These are phyloP conservation scores for sweet orange (Citrus sinensis) DNA, from an alignment of 345 rosid species.

Conservation along the genomic window DNA sequence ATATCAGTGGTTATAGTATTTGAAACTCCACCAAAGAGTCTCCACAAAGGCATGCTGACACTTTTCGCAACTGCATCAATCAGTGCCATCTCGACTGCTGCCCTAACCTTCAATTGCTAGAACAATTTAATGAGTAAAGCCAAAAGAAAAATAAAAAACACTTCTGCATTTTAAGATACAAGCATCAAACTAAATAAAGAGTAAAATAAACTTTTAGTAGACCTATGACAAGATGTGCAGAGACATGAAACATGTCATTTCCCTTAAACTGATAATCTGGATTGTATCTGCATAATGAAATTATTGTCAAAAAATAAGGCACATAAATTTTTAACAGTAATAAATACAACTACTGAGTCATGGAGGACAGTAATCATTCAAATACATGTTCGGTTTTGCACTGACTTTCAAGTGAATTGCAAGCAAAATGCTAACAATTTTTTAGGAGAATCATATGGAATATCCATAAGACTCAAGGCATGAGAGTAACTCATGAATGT, in stretches of 20 bases:
- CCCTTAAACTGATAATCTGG: neutral
- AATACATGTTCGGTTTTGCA: neutral
- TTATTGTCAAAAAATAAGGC: neutral
- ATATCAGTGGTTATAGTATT: conserved; percentile 72
- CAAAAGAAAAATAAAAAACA: neutral
- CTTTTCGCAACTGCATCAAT: conserved; percentile 85
- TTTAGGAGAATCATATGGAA: neutral
- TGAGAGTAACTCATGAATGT: neutral
- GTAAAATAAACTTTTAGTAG: neutral
- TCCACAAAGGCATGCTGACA: conserved; percentile 67
- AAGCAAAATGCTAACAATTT: neutral
- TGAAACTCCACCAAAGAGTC: conserved; percentile 83
- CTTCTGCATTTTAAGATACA: neutral
- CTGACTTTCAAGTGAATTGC: neutral
- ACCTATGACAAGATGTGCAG: neutral
- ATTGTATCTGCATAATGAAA: neutral
- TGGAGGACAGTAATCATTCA: neutral
- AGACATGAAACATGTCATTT: neutral
- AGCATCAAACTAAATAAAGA: neutral
- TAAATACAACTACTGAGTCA: neutral
- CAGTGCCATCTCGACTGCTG: conserved; percentile 90
- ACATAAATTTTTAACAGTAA: conserved; percentile 4
- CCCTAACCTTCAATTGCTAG: conserved; percentile 62
- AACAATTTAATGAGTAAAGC: conserved; percentile 19
- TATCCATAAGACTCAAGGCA: neutral